A percentile compares a stretch with the other conserved stretches of the same genome.
Conservation (phyloP, 805 yeast genomes). For the Candida boidinii region DNA sequence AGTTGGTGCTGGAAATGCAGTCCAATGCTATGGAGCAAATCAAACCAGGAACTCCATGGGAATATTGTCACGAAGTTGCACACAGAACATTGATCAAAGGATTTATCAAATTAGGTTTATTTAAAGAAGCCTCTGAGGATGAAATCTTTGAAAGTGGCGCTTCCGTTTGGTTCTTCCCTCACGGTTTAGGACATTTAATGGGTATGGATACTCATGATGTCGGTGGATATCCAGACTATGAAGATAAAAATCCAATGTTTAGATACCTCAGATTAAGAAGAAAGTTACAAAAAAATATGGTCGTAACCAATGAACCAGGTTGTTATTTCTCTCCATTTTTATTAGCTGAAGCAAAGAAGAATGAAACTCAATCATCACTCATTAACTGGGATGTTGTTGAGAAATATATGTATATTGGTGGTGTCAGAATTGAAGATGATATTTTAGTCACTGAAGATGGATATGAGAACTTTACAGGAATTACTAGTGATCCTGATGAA, state of each 20-base stretch:
- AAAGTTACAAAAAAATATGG: constrained; percentile 64
- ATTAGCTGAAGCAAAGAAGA: constrained; percentile 52
- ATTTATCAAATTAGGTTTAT: constrained; percentile 68
- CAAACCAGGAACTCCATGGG: constrained; percentile 83
- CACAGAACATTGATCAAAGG: constrained; percentile 70
- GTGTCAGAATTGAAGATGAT: constrained; percentile 95
- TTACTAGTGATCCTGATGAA: constrained; percentile 82
- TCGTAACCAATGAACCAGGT: constrained; percentile 93
- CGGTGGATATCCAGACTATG: constrained; percentile 81
- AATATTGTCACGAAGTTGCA: constrained; percentile 69
- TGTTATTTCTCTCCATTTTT: constrained; percentile 81
- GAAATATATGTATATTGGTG: constrained; percentile 86
- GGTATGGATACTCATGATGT: constrained; percentile 98
- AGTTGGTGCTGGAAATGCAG: constrained; percentile 80
- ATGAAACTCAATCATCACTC: constrained; percentile 41
- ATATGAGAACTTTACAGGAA: constrained; percentile 68
- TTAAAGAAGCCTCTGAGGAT: constrained; percentile 46
- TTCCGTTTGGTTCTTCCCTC: constrained; percentile 83
- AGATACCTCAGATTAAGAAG: constrained; percentile 78
- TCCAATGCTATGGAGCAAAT: constrained; percentile 56
- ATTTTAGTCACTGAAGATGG: constrained; percentile 72
- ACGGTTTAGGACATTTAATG: constrained; percentile 87
- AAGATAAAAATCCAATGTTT: constrained; percentile 72
- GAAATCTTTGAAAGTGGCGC: constrained; percentile 66
- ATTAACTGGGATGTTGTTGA: constrained; percentile 61